These are phyloP conservation scores for Malassezia nana DNA, from an alignment of 1,284 basidiomycete genomes.

Conservation along the genomic window DNA sequence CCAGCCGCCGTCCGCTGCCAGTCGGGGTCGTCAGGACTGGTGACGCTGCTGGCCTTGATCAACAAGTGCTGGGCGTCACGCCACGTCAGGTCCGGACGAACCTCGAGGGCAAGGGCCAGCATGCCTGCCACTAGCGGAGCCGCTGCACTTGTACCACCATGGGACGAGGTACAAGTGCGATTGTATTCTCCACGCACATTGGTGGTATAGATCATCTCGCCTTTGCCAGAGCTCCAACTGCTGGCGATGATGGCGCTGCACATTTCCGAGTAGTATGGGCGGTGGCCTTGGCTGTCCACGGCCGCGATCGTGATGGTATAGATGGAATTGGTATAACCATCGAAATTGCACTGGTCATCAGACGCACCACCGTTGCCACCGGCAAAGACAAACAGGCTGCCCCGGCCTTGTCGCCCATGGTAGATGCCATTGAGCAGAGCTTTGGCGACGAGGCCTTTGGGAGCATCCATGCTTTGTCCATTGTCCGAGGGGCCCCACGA, in stretches of 20 bases:
- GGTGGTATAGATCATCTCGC: constrained; percentile 70
- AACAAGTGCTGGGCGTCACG: constrained; percentile 89
- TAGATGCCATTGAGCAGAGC: constrained; percentile 89
- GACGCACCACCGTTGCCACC: constrained; percentile 86
- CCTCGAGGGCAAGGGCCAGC: constrained; percentile 38
- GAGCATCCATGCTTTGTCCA: constrained; percentile 87
- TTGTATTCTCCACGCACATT: constrained; percentile 63
- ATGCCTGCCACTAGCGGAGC: constrained; percentile 67
- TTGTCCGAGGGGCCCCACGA: constrained; percentile 98
- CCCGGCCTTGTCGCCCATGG: constrained; percentile 79
- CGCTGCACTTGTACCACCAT: constrained; percentile 95
- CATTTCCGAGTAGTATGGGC: constrained; percentile 93
- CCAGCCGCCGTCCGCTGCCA: constrained; percentile 80
- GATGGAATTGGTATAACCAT: constrained; percentile 96
- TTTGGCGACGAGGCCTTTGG: constrained; percentile 81
- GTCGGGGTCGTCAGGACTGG: constrained; percentile 83
- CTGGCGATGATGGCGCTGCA: constrained; percentile 95
- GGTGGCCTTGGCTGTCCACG: constrained; percentile 78
- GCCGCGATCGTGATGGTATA: constrained; percentile 93
- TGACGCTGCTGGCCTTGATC: constrained; percentile 64
- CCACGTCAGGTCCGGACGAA: constrained; percentile 78
- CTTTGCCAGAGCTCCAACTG: constrained; percentile 89
- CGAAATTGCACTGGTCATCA: constrained; percentile 98
- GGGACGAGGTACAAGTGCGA: constrained; percentile 67
- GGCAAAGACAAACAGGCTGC: constrained; percentile 91